These are phyloP conservation scores for Wallacemonas rigidus DNA, from an alignment of 208 protist genomes.

Conservation along the genomic window DNA sequence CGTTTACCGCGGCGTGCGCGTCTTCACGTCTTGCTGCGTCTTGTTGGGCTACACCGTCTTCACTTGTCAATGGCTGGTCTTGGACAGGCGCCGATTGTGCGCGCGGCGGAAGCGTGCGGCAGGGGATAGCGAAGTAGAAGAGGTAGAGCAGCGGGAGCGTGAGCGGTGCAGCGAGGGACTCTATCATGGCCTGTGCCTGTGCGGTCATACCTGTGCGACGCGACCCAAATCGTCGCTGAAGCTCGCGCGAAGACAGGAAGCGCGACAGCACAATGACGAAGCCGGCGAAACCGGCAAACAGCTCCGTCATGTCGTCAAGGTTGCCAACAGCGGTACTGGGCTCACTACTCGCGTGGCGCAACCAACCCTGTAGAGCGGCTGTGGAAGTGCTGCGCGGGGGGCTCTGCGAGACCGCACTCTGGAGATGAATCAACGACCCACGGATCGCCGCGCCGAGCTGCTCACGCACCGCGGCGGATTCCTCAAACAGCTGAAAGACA, in stretches of 20 bases:
- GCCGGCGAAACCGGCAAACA: slow-evolving; percentile 9
- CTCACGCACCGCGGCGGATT: background rate
- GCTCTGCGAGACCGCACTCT: background rate
- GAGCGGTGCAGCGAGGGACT: background rate
- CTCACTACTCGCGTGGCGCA: background rate
- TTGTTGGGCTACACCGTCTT: background rate
- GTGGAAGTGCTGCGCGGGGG: background rate
- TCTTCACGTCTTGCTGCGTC: background rate
- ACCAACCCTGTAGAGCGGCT: background rate
- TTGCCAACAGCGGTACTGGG: background rate
- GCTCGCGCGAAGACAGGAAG: slow-evolving; percentile 12
- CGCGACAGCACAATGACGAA: slow-evolving; percentile 1
- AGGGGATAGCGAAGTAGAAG: background rate
- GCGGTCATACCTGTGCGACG: background rate
- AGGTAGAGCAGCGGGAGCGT: background rate
- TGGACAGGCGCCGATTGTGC: background rate
- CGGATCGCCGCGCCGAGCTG: background rate
- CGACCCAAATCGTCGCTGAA: slow-evolving; percentile 4
- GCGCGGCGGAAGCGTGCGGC: background rate
- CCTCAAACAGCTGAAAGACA: slow-evolving; percentile 11
- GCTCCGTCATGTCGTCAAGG: slow-evolving; percentile 15
- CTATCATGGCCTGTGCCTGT: slow-evolving; percentile 12
- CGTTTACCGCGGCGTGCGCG: background rate
- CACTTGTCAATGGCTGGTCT: too few species aligned
- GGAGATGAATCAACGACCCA: background rate